Percentiles rank a stretch among this genome's conserved stretches.
Conservation (phyloP, 768 basidiomycete genomes). For the Trichaptum fuscoviolaceum region DNA sequence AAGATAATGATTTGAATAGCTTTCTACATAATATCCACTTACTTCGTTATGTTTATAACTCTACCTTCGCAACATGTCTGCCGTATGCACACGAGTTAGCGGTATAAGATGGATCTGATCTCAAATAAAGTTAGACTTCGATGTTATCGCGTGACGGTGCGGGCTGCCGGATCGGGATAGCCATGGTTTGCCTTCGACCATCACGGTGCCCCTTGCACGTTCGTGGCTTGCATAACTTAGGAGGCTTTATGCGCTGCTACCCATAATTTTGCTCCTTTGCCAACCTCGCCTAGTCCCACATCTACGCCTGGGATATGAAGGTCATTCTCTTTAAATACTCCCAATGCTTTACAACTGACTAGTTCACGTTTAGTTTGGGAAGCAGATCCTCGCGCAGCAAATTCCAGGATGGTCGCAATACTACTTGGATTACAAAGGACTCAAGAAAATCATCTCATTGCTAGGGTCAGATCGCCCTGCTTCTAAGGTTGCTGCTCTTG, state of each 20-base stretch:
- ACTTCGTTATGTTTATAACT: background rate
- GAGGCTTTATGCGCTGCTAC: background rate
- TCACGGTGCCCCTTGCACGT: background rate
- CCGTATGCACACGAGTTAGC: background rate
- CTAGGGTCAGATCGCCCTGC: constrained; percentile 85
- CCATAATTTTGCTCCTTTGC: background rate
- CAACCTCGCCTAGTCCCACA: background rate
- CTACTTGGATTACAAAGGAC: constrained; percentile 97
- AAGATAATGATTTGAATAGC: constrained; percentile 69
- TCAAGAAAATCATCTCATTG: constrained; percentile 98
- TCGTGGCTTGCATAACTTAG: background rate
- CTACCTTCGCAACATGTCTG: background rate
- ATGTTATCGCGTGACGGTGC: background rate
- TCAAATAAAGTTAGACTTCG: background rate
- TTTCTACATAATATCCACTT: background rate
- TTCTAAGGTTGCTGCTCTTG: constrained; percentile 83
- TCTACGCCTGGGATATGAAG: constrained; percentile 10
- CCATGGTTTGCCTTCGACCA: background rate
- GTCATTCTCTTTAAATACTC: constrained; percentile 5
- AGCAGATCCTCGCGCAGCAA: constrained; percentile 93
- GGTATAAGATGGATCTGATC: background rate
- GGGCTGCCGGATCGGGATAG: background rate
- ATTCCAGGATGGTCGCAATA: constrained; percentile 94
- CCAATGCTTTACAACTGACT: background rate
- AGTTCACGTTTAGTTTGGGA: constrained; percentile 72